These are phyloP conservation scores for Magnusiomyces starmeri DNA, from an alignment of 1,139 yeast species.

Conservation along the genomic window DNA sequence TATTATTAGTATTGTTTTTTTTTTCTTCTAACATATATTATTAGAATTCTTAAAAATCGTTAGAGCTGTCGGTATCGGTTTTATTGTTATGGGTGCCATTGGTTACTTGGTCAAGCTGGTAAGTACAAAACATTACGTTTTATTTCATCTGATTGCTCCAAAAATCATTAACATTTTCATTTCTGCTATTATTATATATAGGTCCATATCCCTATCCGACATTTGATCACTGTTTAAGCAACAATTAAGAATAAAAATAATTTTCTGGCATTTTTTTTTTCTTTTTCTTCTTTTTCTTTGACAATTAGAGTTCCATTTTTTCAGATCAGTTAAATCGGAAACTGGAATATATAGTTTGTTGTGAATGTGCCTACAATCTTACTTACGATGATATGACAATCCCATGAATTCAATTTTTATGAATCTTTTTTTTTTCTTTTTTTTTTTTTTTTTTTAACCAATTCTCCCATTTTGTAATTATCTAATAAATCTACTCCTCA, in stretches of 20 bases:
- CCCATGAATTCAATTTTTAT: no score
- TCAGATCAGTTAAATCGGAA: no score
- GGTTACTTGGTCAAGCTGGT: constrained; percentile 88
- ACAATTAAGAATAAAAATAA: no score
- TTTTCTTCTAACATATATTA: neutral
- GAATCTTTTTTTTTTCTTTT: neutral
- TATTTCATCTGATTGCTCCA: neutral
- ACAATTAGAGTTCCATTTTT: no score
- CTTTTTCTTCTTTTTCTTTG: constrained; percentile 2
- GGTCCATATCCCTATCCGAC: constrained; percentile 95
- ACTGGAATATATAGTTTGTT: no score
- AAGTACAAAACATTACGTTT: constrained; percentile 22
- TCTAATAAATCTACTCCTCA: no score
- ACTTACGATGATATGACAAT: no score
- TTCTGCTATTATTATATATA: neutral
- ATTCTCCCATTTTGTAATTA: no score
- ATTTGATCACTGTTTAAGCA: constrained; percentile 71
- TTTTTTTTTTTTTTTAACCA: neutral
- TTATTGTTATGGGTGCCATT: constrained; percentile 94
- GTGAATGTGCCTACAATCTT: no score
- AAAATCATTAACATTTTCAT: neutral
- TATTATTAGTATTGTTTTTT: neutral
- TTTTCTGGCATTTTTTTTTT: neutral
- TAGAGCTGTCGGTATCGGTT: constrained; percentile 95
- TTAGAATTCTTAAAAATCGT: constrained; percentile 78